Conservation (phyloP, 2,329 filamentous ascomycete species). For the Diaporthe ilicicola region DNA sequence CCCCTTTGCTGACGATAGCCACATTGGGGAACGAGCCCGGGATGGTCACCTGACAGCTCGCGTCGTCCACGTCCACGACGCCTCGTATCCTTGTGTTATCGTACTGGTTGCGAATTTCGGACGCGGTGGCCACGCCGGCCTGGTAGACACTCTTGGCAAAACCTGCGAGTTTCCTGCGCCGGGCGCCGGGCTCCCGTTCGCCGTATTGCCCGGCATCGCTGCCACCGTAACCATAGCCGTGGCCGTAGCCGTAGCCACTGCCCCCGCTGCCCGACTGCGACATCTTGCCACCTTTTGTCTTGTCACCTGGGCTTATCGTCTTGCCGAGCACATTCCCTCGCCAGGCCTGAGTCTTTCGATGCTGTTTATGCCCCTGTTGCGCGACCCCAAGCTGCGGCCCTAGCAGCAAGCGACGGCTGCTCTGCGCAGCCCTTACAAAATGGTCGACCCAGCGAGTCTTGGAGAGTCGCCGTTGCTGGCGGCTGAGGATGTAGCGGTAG, state of each 20-base stretch:
- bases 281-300: constrained; percentile 34
- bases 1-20: constrained; percentile 78
- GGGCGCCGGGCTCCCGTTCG: constrained; percentile 69
- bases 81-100: constrained; percentile 57
- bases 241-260: constrained; percentile 39
- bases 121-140: constrained; percentile 64
- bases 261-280: constrained; percentile 38
- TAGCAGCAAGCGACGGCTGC: constrained; percentile 56
- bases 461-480: constrained; percentile 64
- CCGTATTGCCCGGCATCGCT: constrained; percentile 38
- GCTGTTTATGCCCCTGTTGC: constrained; percentile 41
- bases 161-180: constrained; percentile 79
- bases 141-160: constrained; percentile 67
- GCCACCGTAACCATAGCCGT: not conserved
- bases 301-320: constrained; percentile 31
- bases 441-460: constrained; percentile 56
- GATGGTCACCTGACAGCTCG: constrained; percentile 57
- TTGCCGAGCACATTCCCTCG: constrained; percentile 21
- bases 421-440: constrained; percentile 42
- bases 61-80: constrained; percentile 44
- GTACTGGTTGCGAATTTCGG: constrained; percentile 67
- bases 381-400: constrained; percentile 43
- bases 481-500: constrained; percentile 75
- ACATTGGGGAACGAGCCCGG: constrained; percentile 86
- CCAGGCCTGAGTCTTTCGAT: not conserved